Evolutionary conservation across 441 rosid genomes (phyloP).

Genomic region (Syzygium syzygioides): DNA sequence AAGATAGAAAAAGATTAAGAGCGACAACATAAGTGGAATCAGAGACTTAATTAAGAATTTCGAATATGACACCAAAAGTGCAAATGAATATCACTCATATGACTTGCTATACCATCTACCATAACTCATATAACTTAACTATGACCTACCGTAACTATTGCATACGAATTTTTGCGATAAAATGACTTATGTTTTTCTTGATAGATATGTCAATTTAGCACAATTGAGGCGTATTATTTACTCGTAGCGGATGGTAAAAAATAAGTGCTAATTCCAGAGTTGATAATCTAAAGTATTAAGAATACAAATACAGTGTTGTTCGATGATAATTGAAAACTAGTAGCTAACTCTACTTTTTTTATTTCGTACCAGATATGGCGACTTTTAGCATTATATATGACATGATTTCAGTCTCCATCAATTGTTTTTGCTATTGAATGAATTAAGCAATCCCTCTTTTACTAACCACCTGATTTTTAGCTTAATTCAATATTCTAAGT

Average conservation of each 20-base stretch:
- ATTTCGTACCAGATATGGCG: neutral
- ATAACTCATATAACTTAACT: neutral
- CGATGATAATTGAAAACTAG: neutral
- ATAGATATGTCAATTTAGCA: too few species aligned
- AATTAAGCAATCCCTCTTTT: neutral
- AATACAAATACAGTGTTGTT: neutral
- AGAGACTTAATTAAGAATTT: neutral
- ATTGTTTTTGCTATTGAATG: neutral
- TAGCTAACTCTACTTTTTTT: neutral
- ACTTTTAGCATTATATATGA: neutral
- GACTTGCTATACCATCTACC: neutral
- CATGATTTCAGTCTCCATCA: neutral
- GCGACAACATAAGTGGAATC: neutral
- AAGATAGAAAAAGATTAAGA: neutral
- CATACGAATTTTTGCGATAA: too few species aligned
- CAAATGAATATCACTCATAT: neutral
- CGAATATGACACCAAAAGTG: neutral
- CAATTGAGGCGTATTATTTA: neutral
- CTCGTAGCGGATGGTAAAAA: neutral
- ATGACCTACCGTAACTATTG: neutral
- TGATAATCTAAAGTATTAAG: neutral
- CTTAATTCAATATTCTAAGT: neutral
- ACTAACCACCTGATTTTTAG: neutral
- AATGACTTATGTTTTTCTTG: too few species aligned
- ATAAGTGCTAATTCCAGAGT: neutral